Base-by-base conservation (phyloP, 192 early-diverging fungal genomes). In the Backusella westeae region DNA sequence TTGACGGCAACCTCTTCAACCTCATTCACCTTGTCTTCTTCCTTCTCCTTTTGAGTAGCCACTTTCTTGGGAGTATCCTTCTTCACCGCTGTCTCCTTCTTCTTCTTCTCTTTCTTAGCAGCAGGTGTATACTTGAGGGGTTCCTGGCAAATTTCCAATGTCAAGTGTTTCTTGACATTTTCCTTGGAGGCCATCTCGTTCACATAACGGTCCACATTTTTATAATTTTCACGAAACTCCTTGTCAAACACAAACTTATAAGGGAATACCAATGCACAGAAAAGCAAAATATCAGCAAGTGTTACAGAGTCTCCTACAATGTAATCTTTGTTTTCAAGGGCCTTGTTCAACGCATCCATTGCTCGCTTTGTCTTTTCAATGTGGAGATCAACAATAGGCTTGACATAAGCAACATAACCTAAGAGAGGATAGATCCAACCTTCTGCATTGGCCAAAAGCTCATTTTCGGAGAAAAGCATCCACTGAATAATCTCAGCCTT, bases 291-390 rank as follows among this genome's bases (percentile, higher is more conserved):
- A 83, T 98, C 96, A 74, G 96, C 96, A 46, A 97, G 78, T 75
- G 96, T 97, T 78, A 98, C 80, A 72, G 87, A 88, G 88, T 98
- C 96, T 66, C 94, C 96, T 68, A 97, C 95, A 75, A 98, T 86
- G 91, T 90, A 98, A 75, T 95, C 97, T 83, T 89, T 89, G 87
- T 85, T 86, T 65, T 91, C 74, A 21, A 98, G 87, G 76, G 93
- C 83, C 52, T 88, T 85, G 89, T 98, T 29, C 23, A 63, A 26
- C 10, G 3, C 26, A 63, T 29, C 56, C 23, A 63, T 29, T 63
- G 56, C 56, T 4, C 26, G 21, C 10, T 29, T 63, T 63, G 56
- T 63, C 10, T 63, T 63, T 63, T 63, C 56, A 29, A 92, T 90
- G 34, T 92, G 89, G 70, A 90, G 86, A 81, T 87, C 89, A 81